These are phyloP conservation scores for Ogataea degrootiae DNA, from an alignment of 805 yeast species.

Conservation along the genomic window DNA sequence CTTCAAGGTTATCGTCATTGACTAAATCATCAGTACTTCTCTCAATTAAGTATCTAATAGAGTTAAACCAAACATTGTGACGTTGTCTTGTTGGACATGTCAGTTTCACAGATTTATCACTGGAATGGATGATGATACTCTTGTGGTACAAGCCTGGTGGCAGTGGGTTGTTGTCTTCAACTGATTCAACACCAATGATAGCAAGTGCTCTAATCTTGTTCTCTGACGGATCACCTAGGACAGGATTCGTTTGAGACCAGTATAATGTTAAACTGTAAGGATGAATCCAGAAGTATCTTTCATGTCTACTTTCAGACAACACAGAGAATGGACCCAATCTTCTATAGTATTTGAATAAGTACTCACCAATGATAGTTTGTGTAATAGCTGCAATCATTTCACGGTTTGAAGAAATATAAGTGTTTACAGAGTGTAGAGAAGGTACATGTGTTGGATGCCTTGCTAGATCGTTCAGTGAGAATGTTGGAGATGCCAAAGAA, in stretches of 20 bases:
- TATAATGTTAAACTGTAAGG: constrained; percentile 88
- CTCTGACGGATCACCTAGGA: constrained; percentile 58
- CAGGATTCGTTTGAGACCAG: constrained; percentile 85
- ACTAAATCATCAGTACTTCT: constrained; percentile 56
- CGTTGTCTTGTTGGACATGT: constrained; percentile 86
- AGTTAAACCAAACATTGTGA: constrained; percentile 88
- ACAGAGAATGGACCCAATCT: constrained; percentile 70
- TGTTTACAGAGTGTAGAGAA: constrained; percentile 38
- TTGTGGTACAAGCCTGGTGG: constrained; percentile 88
- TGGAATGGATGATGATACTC: constrained; percentile 70
- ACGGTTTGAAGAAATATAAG: constrained; percentile 63
- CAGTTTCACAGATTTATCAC: constrained; percentile 58
- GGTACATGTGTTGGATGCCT: constrained; percentile 14
- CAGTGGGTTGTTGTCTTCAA: constrained; percentile 78
- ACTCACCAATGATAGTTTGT: constrained; percentile 92
- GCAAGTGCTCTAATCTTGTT: constrained; percentile 76
- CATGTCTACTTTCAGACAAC: constrained; percentile 77
- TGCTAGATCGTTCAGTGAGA: constrained; percentile 13
- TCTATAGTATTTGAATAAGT: constrained; percentile 77
- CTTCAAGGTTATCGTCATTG: constrained; percentile 41
- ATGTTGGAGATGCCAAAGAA: constrained; percentile 4
- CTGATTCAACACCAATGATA: constrained; percentile 71
- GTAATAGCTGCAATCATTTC: constrained; percentile 82
- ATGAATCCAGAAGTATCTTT: constrained; percentile 93
- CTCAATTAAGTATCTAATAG: constrained; percentile 69